Evolutionary conservation across 2,329 filamentous ascomycete genomes (phyloP), one percentile per base, ranked within the genome.

Genomic region (Colletotrichum falcatum): DNA sequence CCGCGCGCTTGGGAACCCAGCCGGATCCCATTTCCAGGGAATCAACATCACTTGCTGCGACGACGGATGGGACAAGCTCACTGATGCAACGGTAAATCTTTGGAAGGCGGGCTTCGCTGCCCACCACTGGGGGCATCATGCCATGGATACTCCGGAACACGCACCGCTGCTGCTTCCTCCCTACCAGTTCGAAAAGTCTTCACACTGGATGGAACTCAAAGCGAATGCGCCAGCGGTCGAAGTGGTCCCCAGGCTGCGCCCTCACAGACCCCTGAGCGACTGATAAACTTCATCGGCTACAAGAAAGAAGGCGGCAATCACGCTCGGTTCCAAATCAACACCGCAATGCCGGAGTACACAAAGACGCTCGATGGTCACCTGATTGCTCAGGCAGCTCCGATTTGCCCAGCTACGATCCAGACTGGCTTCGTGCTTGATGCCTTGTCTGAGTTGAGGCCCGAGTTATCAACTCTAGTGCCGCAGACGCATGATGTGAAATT

Each of bases 231-330:
- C 53, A 59, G 3, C 84, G 68, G 65, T 72, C 0, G 74, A 78
- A 0, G 74, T 83, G 18, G 79, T 83, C 20, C 75, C 4, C 18
- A 55, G n/a, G 11, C n/a, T 23, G 53, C n/a, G 20, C 51, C 51
- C 8, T 8, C 9, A 28, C 9, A 30, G 30, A 18, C 18, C 28
- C 51, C 51, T 33, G 6, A n/a, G 51, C 16, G 51, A 3, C 53
- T 55, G 30, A 23, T 55, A 12, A 37, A n/a, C 33, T 55, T 37
- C 20, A 9, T n/a, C 7, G 53, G 53, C 33, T 39, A 55, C 9
- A 33, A 35, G 30, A 37, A 55, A 7, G 30, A 55, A 6, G 53
- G 30, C 33, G 18, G 30, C 30, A n/a, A 35, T 23, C 28, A 18
- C 6, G 30, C 18, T 23, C 53, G 33, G 2, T 56, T 56, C 54